Evolutionary conservation across 2,329 filamentous ascomycete species (phyloP), one percentile per base, ranked within the genome.

Genomic region (Nemania diffusa): DNA sequence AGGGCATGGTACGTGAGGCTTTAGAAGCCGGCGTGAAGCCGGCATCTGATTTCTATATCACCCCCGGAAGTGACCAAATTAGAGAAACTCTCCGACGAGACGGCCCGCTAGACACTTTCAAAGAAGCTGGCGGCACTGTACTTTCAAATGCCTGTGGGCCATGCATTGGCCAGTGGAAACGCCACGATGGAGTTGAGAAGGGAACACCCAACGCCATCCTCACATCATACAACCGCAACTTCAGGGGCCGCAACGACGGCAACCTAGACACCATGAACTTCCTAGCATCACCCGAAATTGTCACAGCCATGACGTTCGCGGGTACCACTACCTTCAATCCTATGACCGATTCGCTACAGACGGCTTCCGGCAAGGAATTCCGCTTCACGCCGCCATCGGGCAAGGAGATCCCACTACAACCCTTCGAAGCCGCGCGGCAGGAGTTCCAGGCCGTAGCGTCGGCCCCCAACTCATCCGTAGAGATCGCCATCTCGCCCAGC

Each of bases 191-290:
- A 24, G 88, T 97, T 20, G 80, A 83, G 66, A 97, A 97, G 83
- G 94, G 94, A 69, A 92, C 94, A 65, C 84, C 88, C 61, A 99
- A 99, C 78, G 96, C 96, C 69, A 98, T 99, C 75, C 88, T 99
- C 76, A 95, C 94, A 9, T 97, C 94, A 0, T 99, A 97, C 84
- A 99, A 99, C 86, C 92, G 96, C 68, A 99, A 99, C 83, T 99
- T 99, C 85, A 92, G 92, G 57, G 95, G 93, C 68, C 92, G 96
- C 72, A 99, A 99, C 79, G 96, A 99, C 77, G 96, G 96, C 69
- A 99, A 99, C 84, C 90, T 92, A 24, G 90, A 91, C 48, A 99
- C 96, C 8, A 97, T 98, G 94, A 99, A 98, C 85, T 99, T 99
- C 83, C 88, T 99, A 59, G 95, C 96, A 9, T 97, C 94, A 0